These are phyloP conservation scores for Apiotrichum gracile DNA, from an alignment of 1,284 basidiomycete species.

Conservation along the genomic window DNA sequence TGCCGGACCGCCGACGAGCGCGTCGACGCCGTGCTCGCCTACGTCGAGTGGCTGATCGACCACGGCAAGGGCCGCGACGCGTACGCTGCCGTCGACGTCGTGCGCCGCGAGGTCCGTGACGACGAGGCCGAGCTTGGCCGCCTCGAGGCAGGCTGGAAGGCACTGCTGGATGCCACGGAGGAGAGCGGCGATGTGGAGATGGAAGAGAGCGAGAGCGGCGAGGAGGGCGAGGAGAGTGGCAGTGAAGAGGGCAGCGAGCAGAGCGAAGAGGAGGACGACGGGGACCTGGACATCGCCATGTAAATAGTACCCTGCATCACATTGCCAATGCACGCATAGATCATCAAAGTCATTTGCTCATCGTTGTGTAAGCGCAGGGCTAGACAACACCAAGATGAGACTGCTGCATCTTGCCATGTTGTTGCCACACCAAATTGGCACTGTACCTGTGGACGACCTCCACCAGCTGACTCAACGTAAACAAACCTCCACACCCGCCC, in stretches of 20 bases:
- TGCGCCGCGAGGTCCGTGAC: constrained; percentile 23
- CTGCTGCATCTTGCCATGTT: too few relatives aligned
- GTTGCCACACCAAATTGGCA: too few relatives aligned
- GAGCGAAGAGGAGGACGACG: constrained; percentile 7
- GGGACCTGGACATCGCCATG: constrained; percentile 3
- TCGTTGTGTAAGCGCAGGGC: too few relatives aligned
- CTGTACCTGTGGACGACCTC: too few relatives aligned
- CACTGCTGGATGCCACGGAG: constrained; percentile 13
- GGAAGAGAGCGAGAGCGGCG: constrained; percentile 8
- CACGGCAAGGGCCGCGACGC: constrained; percentile 24
- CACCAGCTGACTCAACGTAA: too few relatives aligned
- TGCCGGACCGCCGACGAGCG: constrained; percentile 13
- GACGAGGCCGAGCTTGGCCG: constrained; percentile 9
- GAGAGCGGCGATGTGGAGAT: constrained; percentile 6
- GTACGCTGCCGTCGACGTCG: constrained; percentile 20
- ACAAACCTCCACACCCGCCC: too few relatives aligned
- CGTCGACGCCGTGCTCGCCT: constrained; percentile 23
- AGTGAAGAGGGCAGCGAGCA: neutral
- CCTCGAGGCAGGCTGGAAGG: constrained; percentile 24
- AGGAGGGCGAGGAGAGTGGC: neutral
- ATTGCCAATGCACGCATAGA: neutral
- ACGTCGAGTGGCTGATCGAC: constrained; percentile 23
- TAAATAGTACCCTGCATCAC: neutral
- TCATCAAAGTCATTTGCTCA: too few relatives aligned
- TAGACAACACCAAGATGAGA: too few relatives aligned